These are phyloP conservation scores for Insectozyma bohioensis DNA, from an alignment of 1,139 yeast species.

Conservation along the genomic window DNA sequence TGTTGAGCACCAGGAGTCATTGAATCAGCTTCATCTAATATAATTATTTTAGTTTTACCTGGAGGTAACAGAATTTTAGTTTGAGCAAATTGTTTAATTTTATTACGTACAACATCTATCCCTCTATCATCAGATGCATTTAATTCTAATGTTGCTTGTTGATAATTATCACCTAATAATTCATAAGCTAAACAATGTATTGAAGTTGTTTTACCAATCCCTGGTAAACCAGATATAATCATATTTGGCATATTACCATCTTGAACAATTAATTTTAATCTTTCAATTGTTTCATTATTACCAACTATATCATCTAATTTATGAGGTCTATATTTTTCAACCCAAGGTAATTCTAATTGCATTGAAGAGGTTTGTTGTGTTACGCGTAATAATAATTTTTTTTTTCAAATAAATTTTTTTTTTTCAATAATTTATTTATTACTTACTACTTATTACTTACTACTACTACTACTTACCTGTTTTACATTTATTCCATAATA, in stretches of 20 bases:
- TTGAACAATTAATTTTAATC: constrained; percentile 77
- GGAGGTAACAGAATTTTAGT: constrained; percentile 65
- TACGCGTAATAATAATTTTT: not conserved
- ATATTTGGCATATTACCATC: constrained; percentile 98
- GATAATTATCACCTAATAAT: constrained; percentile 69
- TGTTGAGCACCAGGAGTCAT: constrained; percentile 99
- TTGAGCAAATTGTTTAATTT: constrained; percentile 59
- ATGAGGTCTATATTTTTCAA: constrained; percentile 90
- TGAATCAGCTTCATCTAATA: constrained; percentile 95
- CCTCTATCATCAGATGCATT: constrained; percentile 54
- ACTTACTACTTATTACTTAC: too few relatives aligned
- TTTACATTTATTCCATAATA: constrained; percentile 37
- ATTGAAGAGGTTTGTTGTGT: not conserved
- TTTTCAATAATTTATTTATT: constrained; percentile 1
- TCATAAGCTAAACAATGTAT: constrained; percentile 88
- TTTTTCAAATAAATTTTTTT: not conserved
- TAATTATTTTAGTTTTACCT: constrained; percentile 77
- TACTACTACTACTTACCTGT: constrained; percentile 22
- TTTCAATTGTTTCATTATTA: constrained; percentile 83
- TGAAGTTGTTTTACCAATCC: constrained; percentile 95
- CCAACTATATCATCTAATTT: constrained; percentile 85
- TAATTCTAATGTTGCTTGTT: constrained; percentile 85
- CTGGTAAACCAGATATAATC: constrained; percentile 92
- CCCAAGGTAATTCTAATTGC: constrained; percentile 60
- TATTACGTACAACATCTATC: constrained; percentile 48